phyloP scores from a whole-genome alignment of 192 early-diverging fungal species.

The Fimicolochytrium jonesii region DNA sequence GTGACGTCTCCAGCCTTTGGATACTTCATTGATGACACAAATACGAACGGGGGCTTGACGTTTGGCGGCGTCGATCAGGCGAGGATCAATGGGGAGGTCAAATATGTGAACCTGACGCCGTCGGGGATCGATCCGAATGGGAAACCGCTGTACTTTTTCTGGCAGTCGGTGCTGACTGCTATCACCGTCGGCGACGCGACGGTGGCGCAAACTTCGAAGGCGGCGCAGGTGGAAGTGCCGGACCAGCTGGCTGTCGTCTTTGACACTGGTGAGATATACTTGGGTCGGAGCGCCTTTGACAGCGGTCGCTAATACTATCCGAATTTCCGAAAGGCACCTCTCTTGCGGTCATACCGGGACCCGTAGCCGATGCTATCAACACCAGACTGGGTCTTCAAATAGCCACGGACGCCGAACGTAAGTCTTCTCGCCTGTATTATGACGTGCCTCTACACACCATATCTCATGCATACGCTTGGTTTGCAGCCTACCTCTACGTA shows the following conservation, averaged over 20 bases:
- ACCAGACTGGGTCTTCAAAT: conserved; percentile 1
- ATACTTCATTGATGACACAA: conserved; percentile 28
- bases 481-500: conserved; percentile 14
- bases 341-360: conserved; percentile 21
- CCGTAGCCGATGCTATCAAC: conserved; percentile 9
- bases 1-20: conserved; percentile 29
- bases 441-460: too few species aligned
- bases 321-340: too few species aligned
- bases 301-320: too few species aligned
- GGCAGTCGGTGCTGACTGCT: conserved; percentile 6
- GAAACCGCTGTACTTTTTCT: conserved; percentile 4
- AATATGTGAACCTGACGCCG: conserved; percentile 18
- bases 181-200: conserved; percentile 6
- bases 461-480: too few species aligned
- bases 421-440: too few species aligned
- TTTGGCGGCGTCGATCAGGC: conserved; percentile 40
- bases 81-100: conserved; percentile 16
- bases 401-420: neutral
- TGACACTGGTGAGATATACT: too few species aligned
- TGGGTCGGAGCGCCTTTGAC: too few species aligned
- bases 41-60: conserved; percentile 17
- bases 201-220: too few species aligned
- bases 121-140: conserved; percentile 4
- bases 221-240: neutral
- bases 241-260: conserved; percentile 20